These are phyloP conservation scores for Haplosporangium sp. DNA, from an alignment of 371 early-diverging fungal species.

Conservation along the genomic window DNA sequence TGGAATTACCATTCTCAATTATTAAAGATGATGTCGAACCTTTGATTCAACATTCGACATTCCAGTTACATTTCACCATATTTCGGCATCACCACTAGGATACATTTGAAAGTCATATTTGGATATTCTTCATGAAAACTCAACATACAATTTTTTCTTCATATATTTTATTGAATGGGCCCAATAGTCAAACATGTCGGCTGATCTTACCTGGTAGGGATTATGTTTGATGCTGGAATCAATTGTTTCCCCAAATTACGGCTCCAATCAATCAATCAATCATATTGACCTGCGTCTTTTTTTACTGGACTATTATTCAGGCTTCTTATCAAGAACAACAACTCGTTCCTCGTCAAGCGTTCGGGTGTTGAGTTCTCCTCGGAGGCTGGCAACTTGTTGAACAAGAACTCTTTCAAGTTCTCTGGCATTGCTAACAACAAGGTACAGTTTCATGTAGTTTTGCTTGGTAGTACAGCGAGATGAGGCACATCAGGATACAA, in stretches of 20 bases:
- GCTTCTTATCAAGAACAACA: slow-evolving; percentile 87
- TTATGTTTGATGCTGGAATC: background rate
- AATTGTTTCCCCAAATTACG: background rate
- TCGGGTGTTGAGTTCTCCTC: slow-evolving; percentile 83
- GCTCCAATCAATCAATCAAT: background rate
- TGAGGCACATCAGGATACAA: background rate
- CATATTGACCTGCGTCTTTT: background rate
- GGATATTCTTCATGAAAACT: background rate
- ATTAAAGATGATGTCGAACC: slow-evolving; percentile 9
- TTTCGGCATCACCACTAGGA: background rate
- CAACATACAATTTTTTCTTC: background rate
- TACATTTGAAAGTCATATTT: background rate
- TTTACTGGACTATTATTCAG: slow-evolving; percentile 57
- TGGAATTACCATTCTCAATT: background rate
- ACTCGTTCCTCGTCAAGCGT: slow-evolving; percentile 91
- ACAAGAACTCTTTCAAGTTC: slow-evolving; percentile 89
- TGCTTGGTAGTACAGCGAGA: background rate
- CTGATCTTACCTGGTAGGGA: slow-evolving; percentile 55
- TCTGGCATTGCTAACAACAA: slow-evolving; percentile 86
- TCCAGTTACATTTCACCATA: background rate
- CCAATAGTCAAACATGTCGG: slow-evolving; percentile 49
- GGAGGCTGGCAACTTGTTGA: slow-evolving; percentile 88
- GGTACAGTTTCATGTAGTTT: slow-evolving; percentile 55
- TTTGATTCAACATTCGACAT: slow-evolving; percentile 24
- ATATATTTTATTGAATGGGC: slow-evolving; percentile 8